A percentile compares a stretch with the other conserved stretches of the same genome.
Evolutionary conservation across 192 early-diverging fungal species (phyloP).

Genomic region (Coemansia sp.): DNA sequence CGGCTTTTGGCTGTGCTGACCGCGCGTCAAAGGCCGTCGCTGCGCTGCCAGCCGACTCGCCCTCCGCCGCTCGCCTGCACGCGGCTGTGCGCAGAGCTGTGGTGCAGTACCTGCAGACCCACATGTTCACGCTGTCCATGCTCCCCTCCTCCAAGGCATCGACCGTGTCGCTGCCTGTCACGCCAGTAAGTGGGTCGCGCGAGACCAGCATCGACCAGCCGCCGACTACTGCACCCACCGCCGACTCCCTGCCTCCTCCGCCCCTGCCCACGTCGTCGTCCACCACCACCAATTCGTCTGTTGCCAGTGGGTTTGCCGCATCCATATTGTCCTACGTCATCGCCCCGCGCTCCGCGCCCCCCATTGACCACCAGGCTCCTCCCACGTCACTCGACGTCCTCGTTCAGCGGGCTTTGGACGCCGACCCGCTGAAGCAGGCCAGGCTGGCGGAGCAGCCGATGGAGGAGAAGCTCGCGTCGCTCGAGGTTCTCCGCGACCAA

Average conservation of each 20-base stretch:
- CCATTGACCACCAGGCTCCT: neutral
- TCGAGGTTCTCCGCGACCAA: constrained; percentile 74
- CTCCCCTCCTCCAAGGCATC: constrained; percentile 46
- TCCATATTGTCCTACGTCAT: constrained; percentile 30
- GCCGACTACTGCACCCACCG: no score
- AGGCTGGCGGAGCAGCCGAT: constrained; percentile 15
- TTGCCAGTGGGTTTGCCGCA: constrained; percentile 16
- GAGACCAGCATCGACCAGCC: neutral
- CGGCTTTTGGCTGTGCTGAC: constrained; percentile 68
- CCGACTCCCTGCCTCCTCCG: neutral
- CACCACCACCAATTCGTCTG: neutral
- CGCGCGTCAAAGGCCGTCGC: constrained; percentile 64
- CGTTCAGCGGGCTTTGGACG: constrained; percentile 12
- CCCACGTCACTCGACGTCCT: constrained; percentile 3
- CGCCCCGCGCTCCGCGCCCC: neutral
- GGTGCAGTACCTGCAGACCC: constrained; percentile 73
- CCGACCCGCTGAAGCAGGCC: constrained; percentile 18
- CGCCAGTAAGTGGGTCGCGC: constrained; percentile 5
- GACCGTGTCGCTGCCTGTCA: neutral
- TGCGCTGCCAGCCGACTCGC: constrained; percentile 54
- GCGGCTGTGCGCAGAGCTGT: constrained; percentile 65
- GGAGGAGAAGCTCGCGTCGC: constrained; percentile 37
- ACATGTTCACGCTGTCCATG: constrained; percentile 78
- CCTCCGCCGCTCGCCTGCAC: constrained; percentile 62
- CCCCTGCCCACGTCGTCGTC: neutral